phyloP scores from a whole-genome alignment of 164 flowering plant genomes.

The Vitis cinerea region DNA sequence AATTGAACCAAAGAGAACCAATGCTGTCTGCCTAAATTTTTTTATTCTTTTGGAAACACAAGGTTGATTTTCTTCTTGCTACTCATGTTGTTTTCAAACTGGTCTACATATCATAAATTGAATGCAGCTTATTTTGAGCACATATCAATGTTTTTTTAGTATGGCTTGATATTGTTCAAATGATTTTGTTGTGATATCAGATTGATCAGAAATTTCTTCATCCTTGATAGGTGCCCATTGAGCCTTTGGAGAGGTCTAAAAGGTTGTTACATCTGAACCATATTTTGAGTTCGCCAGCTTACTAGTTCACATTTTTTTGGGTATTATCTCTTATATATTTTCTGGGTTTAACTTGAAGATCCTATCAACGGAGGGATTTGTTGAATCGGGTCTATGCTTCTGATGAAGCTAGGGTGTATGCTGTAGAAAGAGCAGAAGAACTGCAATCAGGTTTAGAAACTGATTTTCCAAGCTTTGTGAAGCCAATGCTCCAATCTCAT shows the following conservation, averaged over 20 bases:
- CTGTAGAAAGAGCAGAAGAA: conserved; percentile 42
- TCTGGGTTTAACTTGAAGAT: conserved; percentile 11
- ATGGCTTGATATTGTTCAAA: neutral
- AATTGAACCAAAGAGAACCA: neutral
- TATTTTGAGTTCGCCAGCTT: too few species aligned
- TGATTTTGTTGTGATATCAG: neutral
- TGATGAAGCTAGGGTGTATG: conserved; percentile 35
- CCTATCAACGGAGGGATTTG: conserved; percentile 32
- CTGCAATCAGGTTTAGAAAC: conserved; percentile 34
- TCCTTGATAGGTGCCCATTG: conserved; percentile 19
- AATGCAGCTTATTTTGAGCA: neutral
- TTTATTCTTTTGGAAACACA: neutral
- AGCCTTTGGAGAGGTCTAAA: conserved; percentile 23
- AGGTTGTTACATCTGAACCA: conserved; percentile 16
- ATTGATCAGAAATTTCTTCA: neutral
- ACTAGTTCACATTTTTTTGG: too few species aligned
- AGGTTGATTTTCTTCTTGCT: neutral
- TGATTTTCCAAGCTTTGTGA: conserved; percentile 54
- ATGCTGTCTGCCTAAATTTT: neutral
- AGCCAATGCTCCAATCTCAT: conserved; percentile 75
- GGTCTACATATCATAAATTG: neutral
- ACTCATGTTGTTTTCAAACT: neutral
- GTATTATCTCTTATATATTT: too few species aligned
- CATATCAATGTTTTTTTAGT: neutral
- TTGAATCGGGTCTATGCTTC: conserved; percentile 42